Conservation (phyloP, 1,284 basidiomycete species). For the Heterobasidion occidentale region DNA sequence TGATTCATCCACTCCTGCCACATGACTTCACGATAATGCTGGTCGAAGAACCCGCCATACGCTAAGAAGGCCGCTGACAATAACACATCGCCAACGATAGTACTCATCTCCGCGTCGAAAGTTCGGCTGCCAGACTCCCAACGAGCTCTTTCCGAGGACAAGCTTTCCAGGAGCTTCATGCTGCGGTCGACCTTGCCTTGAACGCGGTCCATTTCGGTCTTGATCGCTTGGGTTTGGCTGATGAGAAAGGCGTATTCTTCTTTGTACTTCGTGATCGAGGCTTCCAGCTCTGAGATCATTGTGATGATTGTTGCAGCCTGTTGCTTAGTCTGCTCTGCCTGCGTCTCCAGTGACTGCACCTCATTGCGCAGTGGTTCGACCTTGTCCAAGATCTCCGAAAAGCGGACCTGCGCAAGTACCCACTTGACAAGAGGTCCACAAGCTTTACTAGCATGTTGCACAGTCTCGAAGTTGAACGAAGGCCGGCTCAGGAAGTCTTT, state of each 20-base stretch:
- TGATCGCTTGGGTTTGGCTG: conserved; percentile 96
- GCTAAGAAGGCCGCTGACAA: conserved; percentile 96
- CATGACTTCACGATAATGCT: conserved; percentile 96
- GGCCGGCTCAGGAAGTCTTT: conserved; percentile 89
- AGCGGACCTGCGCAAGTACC: conserved; percentile 95
- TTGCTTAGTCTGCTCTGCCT: conserved; percentile 90
- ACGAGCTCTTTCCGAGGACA: conserved; percentile 90
- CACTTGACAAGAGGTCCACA: conserved; percentile 98
- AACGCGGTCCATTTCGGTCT: conserved; percentile 96
- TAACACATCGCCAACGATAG: conserved; percentile 95
- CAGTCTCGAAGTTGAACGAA: conserved; percentile 92
- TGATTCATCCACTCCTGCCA: conserved; percentile 94
- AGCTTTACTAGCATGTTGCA: conserved; percentile 93
- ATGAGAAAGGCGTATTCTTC: conserved; percentile 97
- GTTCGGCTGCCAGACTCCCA: conserved; percentile 96
- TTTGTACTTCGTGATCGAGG: conserved; percentile 92
- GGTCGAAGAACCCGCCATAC: conserved; percentile 98
- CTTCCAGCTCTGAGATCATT: conserved; percentile 91
- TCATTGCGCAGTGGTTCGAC: conserved; percentile 96
- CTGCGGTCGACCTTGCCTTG: conserved; percentile 96
- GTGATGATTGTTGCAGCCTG: conserved; percentile 86
- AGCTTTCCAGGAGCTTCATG: conserved; percentile 90
- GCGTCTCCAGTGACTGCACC: conserved; percentile 86
- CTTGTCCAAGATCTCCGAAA: conserved; percentile 97
- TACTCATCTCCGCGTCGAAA: conserved; percentile 98